Conservation (phyloP, 768 basidiomycete species). For the Serpula lacrymans region DNA sequence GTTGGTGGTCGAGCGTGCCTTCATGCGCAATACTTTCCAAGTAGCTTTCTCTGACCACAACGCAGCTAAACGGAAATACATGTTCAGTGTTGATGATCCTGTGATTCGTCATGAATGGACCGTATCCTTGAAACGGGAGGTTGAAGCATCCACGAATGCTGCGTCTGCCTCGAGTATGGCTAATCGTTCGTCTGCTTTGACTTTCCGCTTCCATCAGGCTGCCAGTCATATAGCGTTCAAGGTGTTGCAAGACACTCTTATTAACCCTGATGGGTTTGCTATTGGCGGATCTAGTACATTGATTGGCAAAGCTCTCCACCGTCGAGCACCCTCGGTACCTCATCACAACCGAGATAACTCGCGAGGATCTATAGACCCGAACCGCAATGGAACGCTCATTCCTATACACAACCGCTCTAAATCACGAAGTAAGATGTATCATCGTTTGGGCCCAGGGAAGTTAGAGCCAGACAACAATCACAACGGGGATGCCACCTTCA, state of each 20-base stretch:
- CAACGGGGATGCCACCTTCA: constrained; percentile 15
- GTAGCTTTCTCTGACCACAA: constrained; percentile 73
- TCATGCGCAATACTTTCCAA: constrained; percentile 97
- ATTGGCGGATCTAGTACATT: constrained; percentile 22
- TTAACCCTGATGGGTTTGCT: constrained; percentile 35
- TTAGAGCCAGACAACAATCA: constrained; percentile 50
- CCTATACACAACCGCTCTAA: constrained; percentile 56
- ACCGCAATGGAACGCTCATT: constrained; percentile 20
- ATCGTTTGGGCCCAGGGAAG: constrained; percentile 59
- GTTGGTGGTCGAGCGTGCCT: constrained; percentile 82
- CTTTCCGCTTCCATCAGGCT: constrained; percentile 54
- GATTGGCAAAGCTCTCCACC: constrained; percentile 33
- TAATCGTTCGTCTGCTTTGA: constrained; percentile 34
- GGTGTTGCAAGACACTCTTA: constrained; percentile 81
- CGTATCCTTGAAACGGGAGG: constrained; percentile 62
- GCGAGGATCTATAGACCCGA: constrained; percentile 1
- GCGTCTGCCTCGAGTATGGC: constrained; percentile 24
- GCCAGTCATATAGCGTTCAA: constrained; percentile 75
- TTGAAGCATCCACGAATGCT: constrained; percentile 43
- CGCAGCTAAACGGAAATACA: constrained; percentile 77
- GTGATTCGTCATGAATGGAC: constrained; percentile 74
- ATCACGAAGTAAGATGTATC: constrained; percentile 68
- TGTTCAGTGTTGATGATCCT: constrained; percentile 89
- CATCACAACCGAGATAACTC: constrained; percentile 7
- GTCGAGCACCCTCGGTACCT: constrained; percentile 16